These are phyloP conservation scores for Pseudomassariella vexata DNA, from an alignment of 2,329 filamentous ascomycete genomes.

Conservation along the genomic window DNA sequence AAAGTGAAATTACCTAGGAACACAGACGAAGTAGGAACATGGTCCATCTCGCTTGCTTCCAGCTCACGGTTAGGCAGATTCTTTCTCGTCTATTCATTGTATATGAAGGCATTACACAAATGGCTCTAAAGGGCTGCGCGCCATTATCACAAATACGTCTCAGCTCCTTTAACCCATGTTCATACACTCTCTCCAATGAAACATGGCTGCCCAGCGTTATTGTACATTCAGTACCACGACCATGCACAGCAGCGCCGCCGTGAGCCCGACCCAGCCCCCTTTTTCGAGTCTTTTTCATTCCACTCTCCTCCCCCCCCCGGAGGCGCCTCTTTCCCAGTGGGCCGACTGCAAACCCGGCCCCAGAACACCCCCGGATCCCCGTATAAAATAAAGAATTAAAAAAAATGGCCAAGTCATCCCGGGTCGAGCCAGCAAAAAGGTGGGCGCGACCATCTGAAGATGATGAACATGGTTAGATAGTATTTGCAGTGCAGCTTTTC, in stretches of 20 bases:
- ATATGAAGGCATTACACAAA: conserved; percentile 4
- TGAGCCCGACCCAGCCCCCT: neutral
- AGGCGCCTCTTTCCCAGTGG: neutral
- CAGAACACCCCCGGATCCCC: neutral
- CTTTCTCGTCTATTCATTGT: conserved; percentile 8
- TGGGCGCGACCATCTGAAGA: conserved; percentile 21
- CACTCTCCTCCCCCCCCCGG: neutral
- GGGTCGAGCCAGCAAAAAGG: conserved; percentile 25
- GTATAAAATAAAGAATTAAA: conserved; percentile 7
- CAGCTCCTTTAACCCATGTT: conserved; percentile 2
- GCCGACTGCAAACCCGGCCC: neutral
- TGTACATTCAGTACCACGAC: conserved; percentile 4
- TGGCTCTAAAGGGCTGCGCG: conserved; percentile 3
- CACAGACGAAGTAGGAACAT: neutral
- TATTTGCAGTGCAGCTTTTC: conserved; percentile 1
- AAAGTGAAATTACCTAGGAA: neutral
- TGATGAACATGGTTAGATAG: conserved; percentile 14
- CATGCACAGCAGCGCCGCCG: neutral
- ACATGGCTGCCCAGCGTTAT: conserved; percentile 8
- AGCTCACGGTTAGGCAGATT: conserved; percentile 4
- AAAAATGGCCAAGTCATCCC: conserved; percentile 3
- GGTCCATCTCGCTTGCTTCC: too few relatives aligned
- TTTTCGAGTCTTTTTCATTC: neutral
- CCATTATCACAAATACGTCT: conserved; percentile 1
- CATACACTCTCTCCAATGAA: conserved; percentile 3